phyloP scores from a whole-genome alignment of 1,284 basidiomycete species.

The Boletellus sp. region DNA sequence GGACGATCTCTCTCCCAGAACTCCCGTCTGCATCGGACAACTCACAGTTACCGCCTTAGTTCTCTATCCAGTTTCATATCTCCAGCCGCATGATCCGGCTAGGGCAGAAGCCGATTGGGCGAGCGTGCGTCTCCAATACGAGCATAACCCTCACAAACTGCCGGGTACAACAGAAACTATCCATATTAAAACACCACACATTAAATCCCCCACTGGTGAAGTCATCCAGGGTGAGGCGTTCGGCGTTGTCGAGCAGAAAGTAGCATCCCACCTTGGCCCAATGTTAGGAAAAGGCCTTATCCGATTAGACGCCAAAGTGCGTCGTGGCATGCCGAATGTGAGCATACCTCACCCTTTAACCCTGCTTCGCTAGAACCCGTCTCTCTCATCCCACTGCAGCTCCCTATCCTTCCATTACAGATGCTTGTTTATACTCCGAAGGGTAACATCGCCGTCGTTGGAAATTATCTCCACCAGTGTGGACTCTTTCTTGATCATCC shows the following conservation, averaged over 20 bases:
- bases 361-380: constrained; percentile 15
- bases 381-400: constrained; percentile 39
- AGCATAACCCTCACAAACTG: constrained; percentile 54
- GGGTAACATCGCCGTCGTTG: constrained; percentile 81
- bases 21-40: constrained; percentile 86
- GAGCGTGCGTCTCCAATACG: constrained; percentile 71
- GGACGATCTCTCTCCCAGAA: constrained; percentile 63
- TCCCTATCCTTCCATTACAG: constrained; percentile 77
- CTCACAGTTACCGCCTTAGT: constrained; percentile 79
- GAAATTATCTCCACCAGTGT: constrained; percentile 66
- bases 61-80: constrained; percentile 79
- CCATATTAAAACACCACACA: constrained; percentile 70
- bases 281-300: constrained; percentile 82
- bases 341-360: constrained; percentile 24
- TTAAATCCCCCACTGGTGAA: constrained; percentile 48
- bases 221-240: constrained; percentile 60
- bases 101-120: constrained; percentile 64
- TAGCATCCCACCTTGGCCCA: constrained; percentile 72
- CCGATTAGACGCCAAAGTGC: constrained; percentile 77
- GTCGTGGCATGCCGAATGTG: constrained; percentile 60
- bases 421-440: constrained; percentile 91
- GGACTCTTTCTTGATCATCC: constrained; percentile 83
- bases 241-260: constrained; percentile 82
- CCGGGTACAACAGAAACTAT: constrained; percentile 68
- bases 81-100: constrained; percentile 47